Evolutionary conservation across 139 green algal genomes (phyloP).

Genomic region (Penium margaritaceum): DNA sequence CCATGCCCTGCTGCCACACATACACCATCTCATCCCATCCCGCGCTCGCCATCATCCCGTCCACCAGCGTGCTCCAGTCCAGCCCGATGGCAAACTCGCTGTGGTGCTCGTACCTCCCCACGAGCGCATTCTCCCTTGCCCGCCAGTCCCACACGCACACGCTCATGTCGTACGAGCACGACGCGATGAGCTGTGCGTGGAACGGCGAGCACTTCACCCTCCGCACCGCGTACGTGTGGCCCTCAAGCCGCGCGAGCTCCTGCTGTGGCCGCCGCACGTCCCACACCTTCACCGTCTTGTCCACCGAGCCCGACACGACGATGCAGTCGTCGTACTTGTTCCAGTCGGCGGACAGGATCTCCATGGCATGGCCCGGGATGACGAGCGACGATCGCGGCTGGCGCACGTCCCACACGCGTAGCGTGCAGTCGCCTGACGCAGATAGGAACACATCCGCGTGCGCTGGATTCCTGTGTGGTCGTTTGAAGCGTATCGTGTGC

Average conservation of each 20-base stretch:
- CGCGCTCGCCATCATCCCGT: conserved; percentile 73
- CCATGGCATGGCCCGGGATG: conserved; percentile 43
- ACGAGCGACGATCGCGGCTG: conserved; percentile 64
- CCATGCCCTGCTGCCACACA: conserved; percentile 58
- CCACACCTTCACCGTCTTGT: conserved; percentile 82
- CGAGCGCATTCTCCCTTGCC: conserved; percentile 60
- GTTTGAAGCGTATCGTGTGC: too few species aligned
- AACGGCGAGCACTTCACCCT: conserved; percentile 83
- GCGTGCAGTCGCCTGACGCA: conserved; percentile 42
- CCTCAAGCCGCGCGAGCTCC: conserved; percentile 59
- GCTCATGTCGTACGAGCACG: conserved; percentile 89
- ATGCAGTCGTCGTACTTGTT: conserved; percentile 87
- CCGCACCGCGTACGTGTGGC: conserved; percentile 82
- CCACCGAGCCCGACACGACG: conserved; percentile 67
- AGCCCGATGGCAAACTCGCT: conserved; percentile 65
- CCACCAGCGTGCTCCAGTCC: conserved; percentile 71
- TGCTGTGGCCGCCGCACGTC: conserved; percentile 20
- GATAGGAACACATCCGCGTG: conserved; percentile 52
- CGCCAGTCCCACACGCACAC: conserved; percentile 84
- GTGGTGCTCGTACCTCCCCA: conserved; percentile 47
- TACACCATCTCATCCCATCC: conserved; percentile 75
- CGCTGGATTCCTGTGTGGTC: conserved; percentile 42
- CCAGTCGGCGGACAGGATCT: conserved; percentile 58
- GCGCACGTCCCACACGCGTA: conserved; percentile 41
- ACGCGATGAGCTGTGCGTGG: conserved; percentile 66